A percentile compares a stretch with the other conserved stretches of the same genome.
Conservation (phyloP, 2,329 filamentous ascomycete species). For the Botrytis porri region DNA sequence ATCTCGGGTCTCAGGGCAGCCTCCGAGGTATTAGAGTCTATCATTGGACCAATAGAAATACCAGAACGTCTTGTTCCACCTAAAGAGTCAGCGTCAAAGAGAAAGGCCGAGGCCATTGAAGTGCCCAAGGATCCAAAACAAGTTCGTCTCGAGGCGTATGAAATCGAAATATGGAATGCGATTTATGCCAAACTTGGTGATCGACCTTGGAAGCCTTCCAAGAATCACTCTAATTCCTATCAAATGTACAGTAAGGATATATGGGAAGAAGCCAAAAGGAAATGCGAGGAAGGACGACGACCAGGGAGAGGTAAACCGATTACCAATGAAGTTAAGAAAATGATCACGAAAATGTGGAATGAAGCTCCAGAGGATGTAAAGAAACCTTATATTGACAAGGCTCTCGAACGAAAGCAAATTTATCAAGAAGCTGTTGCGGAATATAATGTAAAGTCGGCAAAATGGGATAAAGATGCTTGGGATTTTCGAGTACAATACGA, state of each 20-base stretch:
- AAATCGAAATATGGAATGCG: constrained; percentile 51
- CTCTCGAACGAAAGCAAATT: constrained; percentile 64
- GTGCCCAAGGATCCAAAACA: constrained; percentile 49
- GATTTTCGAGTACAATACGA: constrained; percentile 53
- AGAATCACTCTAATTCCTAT: constrained; percentile 80
- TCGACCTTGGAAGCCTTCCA: constrained; percentile 67
- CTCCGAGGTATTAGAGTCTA: constrained; percentile 74
- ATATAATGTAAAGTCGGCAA: constrained; percentile 59
- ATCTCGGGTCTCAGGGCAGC: constrained; percentile 88
- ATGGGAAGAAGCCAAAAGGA: constrained; percentile 59
- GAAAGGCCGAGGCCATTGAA: constrained; percentile 45
- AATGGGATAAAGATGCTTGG: constrained; percentile 69
- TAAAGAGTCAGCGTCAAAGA: constrained; percentile 54
- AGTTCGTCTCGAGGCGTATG: constrained; percentile 55
- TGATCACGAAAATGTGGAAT: constrained; percentile 89
- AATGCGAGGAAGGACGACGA: constrained; percentile 64
- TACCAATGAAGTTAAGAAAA: constrained; percentile 79
- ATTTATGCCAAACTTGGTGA: constrained; percentile 64
- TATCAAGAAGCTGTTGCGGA: constrained; percentile 57
- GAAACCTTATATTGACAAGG: constrained; percentile 74
- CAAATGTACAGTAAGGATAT: constrained; percentile 81
- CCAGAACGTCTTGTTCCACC: constrained; percentile 71
- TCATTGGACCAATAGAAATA: constrained; percentile 78
- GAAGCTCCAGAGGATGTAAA: constrained; percentile 68
- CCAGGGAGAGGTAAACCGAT: constrained; percentile 62